Evolutionary conservation across 495 filamentous ascomycete genomes (phyloP), one percentile per base, ranked within the genome.

Genomic region (Antarctomyces pellizariae): DNA sequence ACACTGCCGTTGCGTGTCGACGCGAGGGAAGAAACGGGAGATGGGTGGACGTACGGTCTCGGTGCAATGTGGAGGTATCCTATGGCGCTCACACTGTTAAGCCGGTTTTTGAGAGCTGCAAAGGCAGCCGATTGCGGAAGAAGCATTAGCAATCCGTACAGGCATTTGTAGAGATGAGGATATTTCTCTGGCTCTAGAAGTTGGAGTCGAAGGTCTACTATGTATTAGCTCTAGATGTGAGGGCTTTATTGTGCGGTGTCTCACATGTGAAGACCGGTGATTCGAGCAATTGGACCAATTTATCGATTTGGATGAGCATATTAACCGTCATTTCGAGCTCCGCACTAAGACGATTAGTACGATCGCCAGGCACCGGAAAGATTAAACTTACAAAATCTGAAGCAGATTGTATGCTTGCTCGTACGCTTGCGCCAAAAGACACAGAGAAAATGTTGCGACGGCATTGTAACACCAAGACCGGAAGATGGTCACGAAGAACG

Each of bases 321-420:
- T 86, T 90, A 36, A 99, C 84, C 0, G 86, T 95, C 76, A 95
- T 95, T 50, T 99, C 89, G 14, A 99, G 63, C 35, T 99, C 89
- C 27, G 80, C 89, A 48, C 80, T 91, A 36, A 6, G 12, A 28
- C 7, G 10, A 39, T 71, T 42, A 71, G 39, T 24, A 32, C 15
- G 10, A 10, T 16, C 21, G 22, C 18, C 9, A 12, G 3, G 25
- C 13, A 16, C 26, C 16, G 6, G 17, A 21, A 17, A 18, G 10
- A 15, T 5, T 13, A 1, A 5, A 49, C 67, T 38, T 44, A 90
- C 80, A 99, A 92, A 29, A 95, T 91, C 39, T 92, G 86, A 8
- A 99, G 55, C 9, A 99, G 60, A 38, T 95, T 80, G 36, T 93
- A 95, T 10, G 89, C 89, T 46, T 93, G 89, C 50, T 99, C 89